Conservation (phyloP, 2,329 filamentous ascomycete genomes). For the Trichophyton schoenleinii region DNA sequence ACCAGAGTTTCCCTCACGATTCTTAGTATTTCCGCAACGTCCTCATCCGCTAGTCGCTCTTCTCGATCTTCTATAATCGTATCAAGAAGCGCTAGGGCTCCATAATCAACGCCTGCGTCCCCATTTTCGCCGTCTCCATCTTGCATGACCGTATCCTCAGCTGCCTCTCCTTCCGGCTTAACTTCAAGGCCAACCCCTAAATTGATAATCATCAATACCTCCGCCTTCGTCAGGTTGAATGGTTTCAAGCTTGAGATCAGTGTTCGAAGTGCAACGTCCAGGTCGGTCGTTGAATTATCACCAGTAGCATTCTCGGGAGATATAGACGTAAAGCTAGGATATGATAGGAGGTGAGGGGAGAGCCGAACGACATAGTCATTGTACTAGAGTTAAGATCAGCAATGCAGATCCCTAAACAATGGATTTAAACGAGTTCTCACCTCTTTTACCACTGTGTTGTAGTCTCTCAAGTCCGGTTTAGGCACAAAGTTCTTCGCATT, state of each 20-base stretch:
- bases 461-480: conserved; percentile 32
- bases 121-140: conserved; percentile 20
- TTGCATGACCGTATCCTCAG: conserved; percentile 14
- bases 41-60: conserved; percentile 27
- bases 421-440: conserved; percentile 17
- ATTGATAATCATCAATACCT: conserved; percentile 36
- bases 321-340: conserved; percentile 21
- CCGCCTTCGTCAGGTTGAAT: conserved; percentile 35
- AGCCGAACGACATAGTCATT: conserved; percentile 32
- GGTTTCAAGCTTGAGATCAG: conserved; percentile 27
- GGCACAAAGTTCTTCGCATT: conserved; percentile 28
- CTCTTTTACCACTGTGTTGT: conserved; percentile 36
- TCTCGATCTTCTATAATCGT: conserved; percentile 33
- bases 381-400: conserved; percentile 19
- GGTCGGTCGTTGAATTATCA: conserved; percentile 17
- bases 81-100: conserved; percentile 21
- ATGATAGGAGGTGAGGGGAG: conserved; percentile 29
- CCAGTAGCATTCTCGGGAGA: conserved; percentile 12
- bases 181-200: conserved; percentile 28
- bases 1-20: conserved; percentile 27
- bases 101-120: conserved; percentile 22
- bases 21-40: conserved; percentile 24
- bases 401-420: background rate
- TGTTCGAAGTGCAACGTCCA: conserved; percentile 28
- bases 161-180: conserved; percentile 10